Conservation (phyloP, 441 rosid genomes). For the Adansonia grandidieri region DNA sequence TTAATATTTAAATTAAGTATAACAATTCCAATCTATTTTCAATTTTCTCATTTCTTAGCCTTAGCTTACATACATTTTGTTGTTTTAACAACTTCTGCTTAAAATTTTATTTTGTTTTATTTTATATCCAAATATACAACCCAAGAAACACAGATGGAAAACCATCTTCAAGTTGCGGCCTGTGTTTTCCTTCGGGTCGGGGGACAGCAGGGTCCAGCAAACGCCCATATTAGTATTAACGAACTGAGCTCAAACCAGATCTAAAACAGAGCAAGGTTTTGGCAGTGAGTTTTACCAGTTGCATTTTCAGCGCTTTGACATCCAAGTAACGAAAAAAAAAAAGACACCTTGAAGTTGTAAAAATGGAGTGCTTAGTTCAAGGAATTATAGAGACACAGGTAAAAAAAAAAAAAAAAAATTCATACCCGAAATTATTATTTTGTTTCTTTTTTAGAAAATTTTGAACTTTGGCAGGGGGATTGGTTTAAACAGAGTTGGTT, state of each 20-base stretch:
- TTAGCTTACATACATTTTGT: no score
- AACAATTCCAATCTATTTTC: no score
- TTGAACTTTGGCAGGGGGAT: neutral
- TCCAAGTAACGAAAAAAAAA: neutral
- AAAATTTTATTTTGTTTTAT: no score
- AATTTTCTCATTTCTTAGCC: no score
- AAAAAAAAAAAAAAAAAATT: neutral
- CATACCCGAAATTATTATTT: neutral
- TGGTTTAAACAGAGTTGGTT: neutral
- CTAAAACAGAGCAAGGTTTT: neutral
- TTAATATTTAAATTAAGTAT: no score
- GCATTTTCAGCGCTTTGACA: neutral
- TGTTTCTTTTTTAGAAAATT: neutral
- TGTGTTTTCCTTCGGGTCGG: neutral
- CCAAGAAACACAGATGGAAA: no score
- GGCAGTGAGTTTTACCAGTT: neutral
- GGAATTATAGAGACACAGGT: slow-evolving; percentile 94
- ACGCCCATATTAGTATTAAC: neutral
- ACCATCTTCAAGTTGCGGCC: neutral
- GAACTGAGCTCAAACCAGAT: neutral
- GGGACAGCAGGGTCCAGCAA: neutral
- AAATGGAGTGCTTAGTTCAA: slow-evolving; percentile 92
- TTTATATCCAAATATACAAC: no score
- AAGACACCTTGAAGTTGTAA: neutral
- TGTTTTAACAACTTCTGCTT: no score